phyloP scores from a whole-genome alignment of 257 asterid species.

The Nemophila menziesii region DNA sequence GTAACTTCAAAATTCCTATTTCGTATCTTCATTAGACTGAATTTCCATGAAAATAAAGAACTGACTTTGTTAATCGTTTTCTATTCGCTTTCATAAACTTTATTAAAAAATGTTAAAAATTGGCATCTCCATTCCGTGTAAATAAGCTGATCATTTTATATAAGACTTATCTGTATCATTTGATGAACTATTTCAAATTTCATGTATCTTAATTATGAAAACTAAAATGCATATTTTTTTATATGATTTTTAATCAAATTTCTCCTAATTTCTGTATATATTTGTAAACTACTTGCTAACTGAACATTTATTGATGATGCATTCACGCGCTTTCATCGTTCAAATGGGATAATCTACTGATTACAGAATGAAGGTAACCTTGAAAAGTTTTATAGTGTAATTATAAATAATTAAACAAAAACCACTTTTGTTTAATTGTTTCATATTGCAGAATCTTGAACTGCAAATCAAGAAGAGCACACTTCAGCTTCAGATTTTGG shows the following conservation, averaged over 20 bases:
- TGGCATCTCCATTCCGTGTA: too few species aligned
- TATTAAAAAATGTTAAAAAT: too few species aligned
- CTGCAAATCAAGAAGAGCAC: constrained; percentile 33
- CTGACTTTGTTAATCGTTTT: too few species aligned
- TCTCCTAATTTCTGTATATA: neutral
- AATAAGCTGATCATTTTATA: too few species aligned
- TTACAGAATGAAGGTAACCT: constrained; percentile 28
- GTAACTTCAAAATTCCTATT: too few species aligned
- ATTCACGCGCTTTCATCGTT: constrained; percentile 2
- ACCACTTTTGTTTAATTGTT: neutral
- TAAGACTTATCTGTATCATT: too few species aligned
- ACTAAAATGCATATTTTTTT: neutral
- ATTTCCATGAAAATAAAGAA: too few species aligned
- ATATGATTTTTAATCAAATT: neutral
- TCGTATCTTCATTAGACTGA: too few species aligned
- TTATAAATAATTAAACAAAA: too few species aligned
- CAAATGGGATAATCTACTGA: neutral
- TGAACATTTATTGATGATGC: constrained; percentile 6
- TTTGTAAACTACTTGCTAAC: neutral
- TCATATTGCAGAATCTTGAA: constrained; percentile 33
- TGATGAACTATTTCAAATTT: too few species aligned
- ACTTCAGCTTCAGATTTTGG: constrained; percentile 30
- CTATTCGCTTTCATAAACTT: too few species aligned
- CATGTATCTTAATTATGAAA: too few species aligned
- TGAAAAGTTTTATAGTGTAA: neutral